phyloP scores from a whole-genome alignment of 2,329 filamentous ascomycete genomes.

The Alternaria burnsii region DNA sequence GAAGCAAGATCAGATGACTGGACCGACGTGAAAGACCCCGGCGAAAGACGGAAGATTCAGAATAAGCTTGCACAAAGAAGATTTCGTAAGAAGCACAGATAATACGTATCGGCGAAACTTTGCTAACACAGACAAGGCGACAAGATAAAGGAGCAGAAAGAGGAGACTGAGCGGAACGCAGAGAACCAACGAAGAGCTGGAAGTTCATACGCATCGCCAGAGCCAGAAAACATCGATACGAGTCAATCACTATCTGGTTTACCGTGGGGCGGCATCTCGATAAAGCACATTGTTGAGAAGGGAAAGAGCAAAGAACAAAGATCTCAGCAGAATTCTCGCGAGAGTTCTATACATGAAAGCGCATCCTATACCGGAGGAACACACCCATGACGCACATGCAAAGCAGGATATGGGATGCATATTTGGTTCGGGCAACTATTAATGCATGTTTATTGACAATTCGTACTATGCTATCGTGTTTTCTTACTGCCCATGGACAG shows the following conservation, averaged over 20 bases:
- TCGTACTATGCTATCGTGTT: background rate
- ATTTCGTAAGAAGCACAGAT: conserved; percentile 69
- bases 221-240: conserved; percentile 62
- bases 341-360: conserved; percentile 51
- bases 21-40: conserved; percentile 73
- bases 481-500: background rate
- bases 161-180: conserved; percentile 69
- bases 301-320: conserved; percentile 57
- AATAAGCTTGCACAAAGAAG: conserved; percentile 80
- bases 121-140: conserved; percentile 62
- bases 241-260: conserved; percentile 69
- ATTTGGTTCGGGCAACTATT: background rate
- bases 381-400: background rate
- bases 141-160: conserved; percentile 72
- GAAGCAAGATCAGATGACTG: conserved; percentile 65
- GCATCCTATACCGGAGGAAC: conserved; percentile 32
- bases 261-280: conserved; percentile 71
- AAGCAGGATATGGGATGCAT: background rate
- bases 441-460: background rate
- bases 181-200: conserved; percentile 71
- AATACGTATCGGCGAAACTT: background rate
- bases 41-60: conserved; percentile 76
- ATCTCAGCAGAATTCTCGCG: conserved; percentile 52
- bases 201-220: conserved; percentile 69
- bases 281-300: conserved; percentile 61